These are phyloP conservation scores for Adansonia gregorii DNA, from an alignment of 441 rosid genomes.

Conservation along the genomic window DNA sequence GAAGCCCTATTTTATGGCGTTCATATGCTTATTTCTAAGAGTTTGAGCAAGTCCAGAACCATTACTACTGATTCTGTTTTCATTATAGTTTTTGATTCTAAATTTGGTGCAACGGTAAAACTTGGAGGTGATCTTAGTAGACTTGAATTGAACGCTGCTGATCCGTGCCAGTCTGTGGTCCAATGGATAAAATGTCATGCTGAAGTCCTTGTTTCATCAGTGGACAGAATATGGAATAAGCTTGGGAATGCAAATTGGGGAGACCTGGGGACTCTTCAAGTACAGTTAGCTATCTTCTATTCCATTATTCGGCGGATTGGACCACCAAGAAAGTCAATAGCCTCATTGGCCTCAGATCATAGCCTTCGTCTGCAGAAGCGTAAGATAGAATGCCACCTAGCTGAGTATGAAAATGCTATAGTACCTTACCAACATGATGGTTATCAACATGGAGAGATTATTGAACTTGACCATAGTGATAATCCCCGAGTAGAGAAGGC, in stretches of 20 bases:
- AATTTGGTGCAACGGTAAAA: conserved; percentile 66
- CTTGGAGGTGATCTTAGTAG: conserved; percentile 57
- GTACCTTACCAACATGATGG: conserved; percentile 38
- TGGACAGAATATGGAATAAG: conserved; percentile 64
- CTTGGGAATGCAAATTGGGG: conserved; percentile 73
- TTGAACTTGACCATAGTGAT: conserved; percentile 45
- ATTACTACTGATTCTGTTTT: conserved; percentile 45
- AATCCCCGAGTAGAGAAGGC: conserved; percentile 36
- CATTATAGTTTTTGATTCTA: conserved; percentile 59
- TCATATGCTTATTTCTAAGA: conserved; percentile 57
- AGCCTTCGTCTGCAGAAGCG: conserved; percentile 61
- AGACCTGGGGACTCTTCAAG: conserved; percentile 61
- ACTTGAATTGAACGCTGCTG: conserved; percentile 40
- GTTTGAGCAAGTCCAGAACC: conserved; percentile 45
- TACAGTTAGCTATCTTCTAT: conserved; percentile 59
- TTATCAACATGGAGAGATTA: conserved; percentile 52
- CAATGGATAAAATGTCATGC: conserved; percentile 63
- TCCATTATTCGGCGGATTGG: conserved; percentile 57
- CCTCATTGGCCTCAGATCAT: conserved; percentile 55
- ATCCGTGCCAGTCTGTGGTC: conserved; percentile 47
- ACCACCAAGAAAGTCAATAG: conserved; percentile 58
- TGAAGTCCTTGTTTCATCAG: conserved; percentile 53
- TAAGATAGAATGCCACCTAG: conserved; percentile 44
- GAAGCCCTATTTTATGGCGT: conserved; percentile 70
- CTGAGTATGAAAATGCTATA: conserved; percentile 41